Base-by-base conservation (phyloP, 1,284 basidiomycete species). In the Ceratobasidium sp. region DNA sequence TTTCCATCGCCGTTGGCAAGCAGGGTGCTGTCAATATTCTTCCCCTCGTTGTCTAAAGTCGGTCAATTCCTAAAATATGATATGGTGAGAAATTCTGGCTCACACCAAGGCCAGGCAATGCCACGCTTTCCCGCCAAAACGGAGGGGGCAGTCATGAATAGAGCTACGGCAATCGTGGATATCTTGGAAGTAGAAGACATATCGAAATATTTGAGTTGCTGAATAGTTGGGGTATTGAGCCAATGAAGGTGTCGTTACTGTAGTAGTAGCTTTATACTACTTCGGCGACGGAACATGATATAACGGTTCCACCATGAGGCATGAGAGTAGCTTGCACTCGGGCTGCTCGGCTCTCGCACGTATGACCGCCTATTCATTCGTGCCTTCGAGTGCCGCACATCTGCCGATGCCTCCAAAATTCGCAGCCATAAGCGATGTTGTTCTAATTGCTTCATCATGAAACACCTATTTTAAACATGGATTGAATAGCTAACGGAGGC, bases 61-160 rank as follows among this genome's bases (percentile, higher is more conserved):
- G 9, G 9, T 15, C 3, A 10, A 26, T 46, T 13, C 9, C 6
- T 23, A 46, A 23, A 15, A n/a, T 20, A 40, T 9, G 33, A 46
- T 17, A 26, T 15, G 9, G 2, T 17, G n/a, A 44, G 28, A 20
- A 26, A 71, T 46, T 23, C 20, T 15, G 3, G 46, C 73, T 75
- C n/a, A 75, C 73, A 75, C 73, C 73, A 75, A 10, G 73, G 73
- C 73, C 73, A 75, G 13, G 73, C 73, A 13, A 75, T 7, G 7
- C 73, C 73, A 52, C 73, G 61, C 65, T 75, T 75, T 42, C 73
- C 62, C 6, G 62, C 73, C 1, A 23, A 20, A 9, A 56, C 62
- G 17, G 48, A 40, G 10, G 73, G 73, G 7, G 73, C 15, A 42
- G 50, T 38, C 10, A 40, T 42, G 3, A 75, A 57, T 12, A 75